A percentile compares a stretch with the other conserved stretches of the same genome.
These are phyloP conservation scores for Stagonosporopsis rhizophila DNA, from an alignment of 2,329 filamentous ascomycete species.

Conservation along the genomic window DNA sequence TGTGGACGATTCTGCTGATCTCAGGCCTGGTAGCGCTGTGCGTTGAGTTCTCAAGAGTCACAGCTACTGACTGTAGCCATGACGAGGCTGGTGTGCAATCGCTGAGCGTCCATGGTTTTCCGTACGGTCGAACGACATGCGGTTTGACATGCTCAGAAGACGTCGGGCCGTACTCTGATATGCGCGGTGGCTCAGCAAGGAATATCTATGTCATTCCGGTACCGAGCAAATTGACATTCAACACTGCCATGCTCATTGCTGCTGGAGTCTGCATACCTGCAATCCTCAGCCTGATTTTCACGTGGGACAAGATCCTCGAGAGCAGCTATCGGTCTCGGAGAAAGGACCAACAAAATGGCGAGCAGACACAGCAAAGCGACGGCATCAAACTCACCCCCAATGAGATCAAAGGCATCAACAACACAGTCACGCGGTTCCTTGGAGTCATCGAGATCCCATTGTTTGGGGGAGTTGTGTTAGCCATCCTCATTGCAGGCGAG, in stretches of 20 bases:
- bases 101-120: constrained; percentile 52
- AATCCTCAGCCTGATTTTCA: constrained; percentile 66
- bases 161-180: constrained; percentile 60
- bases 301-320: constrained; percentile 69
- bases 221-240: constrained; percentile 64
- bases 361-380: constrained; percentile 52
- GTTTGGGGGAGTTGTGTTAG: constrained; percentile 65
- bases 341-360: neutral
- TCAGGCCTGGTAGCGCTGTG: constrained; percentile 67
- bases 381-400: constrained; percentile 63
- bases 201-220: constrained; percentile 70
- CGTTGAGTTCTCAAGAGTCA: constrained; percentile 68
- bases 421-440: constrained; percentile 46
- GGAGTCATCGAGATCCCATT: constrained; percentile 63
- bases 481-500: constrained; percentile 68
- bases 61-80: constrained; percentile 53
- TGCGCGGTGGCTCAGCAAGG: constrained; percentile 63
- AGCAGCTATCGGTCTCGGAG: constrained; percentile 61
- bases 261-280: constrained; percentile 71
- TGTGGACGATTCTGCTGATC: constrained; percentile 69
- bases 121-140: constrained; percentile 55
- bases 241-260: constrained; percentile 65
- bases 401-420: constrained; percentile 56
- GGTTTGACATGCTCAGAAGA: constrained; percentile 56
- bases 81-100: constrained; percentile 51